phyloP scores from a whole-genome alignment of 2,329 filamentous ascomycete genomes.

The Macrophomina tecta region DNA sequence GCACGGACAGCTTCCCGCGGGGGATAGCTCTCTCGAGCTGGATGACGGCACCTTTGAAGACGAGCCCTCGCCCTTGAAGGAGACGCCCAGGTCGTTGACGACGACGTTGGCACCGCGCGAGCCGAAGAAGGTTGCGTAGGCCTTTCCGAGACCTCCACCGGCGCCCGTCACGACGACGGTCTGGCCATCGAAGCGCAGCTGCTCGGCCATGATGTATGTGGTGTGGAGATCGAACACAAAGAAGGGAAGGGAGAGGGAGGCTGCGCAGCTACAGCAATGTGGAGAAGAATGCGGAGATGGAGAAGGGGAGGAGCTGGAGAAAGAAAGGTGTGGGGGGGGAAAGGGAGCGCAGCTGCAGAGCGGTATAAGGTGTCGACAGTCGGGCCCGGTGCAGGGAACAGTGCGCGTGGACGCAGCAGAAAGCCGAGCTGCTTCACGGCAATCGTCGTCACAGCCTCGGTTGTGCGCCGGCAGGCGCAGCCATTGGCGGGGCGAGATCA shows the following conservation, averaged over 20 bases:
- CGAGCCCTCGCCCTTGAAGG: slow-evolving; percentile 89
- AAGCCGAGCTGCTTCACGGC: slow-evolving; percentile 27
- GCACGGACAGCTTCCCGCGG: background rate
- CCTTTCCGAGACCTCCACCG: slow-evolving; percentile 80
- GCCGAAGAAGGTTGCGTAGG: slow-evolving; percentile 87
- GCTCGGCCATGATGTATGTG: slow-evolving; percentile 35
- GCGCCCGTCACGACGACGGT: slow-evolving; percentile 88
- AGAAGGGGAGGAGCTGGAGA: slow-evolving; percentile 7
- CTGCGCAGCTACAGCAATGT: slow-evolving; percentile 14
- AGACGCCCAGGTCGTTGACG: slow-evolving; percentile 93
- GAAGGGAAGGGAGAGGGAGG: slow-evolving; percentile 15
- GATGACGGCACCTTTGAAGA: slow-evolving; percentile 73
- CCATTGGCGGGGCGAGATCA: slow-evolving; percentile 15
- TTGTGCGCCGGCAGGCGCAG: slow-evolving; percentile 1
- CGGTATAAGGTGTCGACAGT: slow-evolving; percentile 11
- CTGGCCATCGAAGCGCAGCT: slow-evolving; percentile 83
- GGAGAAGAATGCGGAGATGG: slow-evolving; percentile 8
- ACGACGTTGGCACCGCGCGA: slow-evolving; percentile 92
- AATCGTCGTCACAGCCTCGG: slow-evolving; percentile 28
- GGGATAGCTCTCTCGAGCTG: background rate
- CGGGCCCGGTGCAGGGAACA: slow-evolving; percentile 2
- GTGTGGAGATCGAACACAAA: slow-evolving; percentile 2
- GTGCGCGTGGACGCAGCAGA: background rate
- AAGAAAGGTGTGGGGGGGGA: slow-evolving; percentile 3
- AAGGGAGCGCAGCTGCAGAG: background rate